Base-by-base conservation (phyloP, 805 yeast genomes). In the Maudiozyma pseudohumilis region DNA sequence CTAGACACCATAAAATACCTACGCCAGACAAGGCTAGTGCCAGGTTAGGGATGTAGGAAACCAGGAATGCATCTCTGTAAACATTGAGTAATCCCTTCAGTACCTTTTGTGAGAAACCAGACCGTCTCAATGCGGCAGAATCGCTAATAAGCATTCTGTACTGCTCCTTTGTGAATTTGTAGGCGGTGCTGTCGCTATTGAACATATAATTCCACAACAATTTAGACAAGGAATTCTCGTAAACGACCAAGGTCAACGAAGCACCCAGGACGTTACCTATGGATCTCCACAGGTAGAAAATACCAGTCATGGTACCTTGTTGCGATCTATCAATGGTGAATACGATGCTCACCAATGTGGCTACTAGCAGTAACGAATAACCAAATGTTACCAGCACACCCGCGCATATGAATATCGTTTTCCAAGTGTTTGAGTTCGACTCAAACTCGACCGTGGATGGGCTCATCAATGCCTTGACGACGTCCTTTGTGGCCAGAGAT, bases 261-360 rank as follows among this genome's bases (percentile, higher is more conserved):
- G 68, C 69, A 34, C 74, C 74, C 7, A 65, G 42, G 10, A 67
- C 70, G 33, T 65, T 63, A 15, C 74, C 75, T 35, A 68, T 53
- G 3, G 75, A 69, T 44, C 74, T 59, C 59, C 71, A 69, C 36
- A 70, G 48, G 42, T 70, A 69, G 47, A 66, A 69, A 56, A 69
- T 61, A 30, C 74, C 74, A 1, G 71, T 68, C 35, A 68, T 66
- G 2, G 69, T 56, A 11, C 72, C 74, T 48, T 69, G 75, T 39
- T 65, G 61, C 20, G 66, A 60, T 36, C 58, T 52, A 5, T 70
- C 70, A 22, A 68, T 66, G 15, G 62, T 57, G 34, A 64, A 69
- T 12, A 70, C 70, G 26, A 66, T 69, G 35, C 69, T 54, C 0
- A 82, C 78, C 27, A 77, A 68, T 0, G 85, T 78, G 31, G 80